Evolutionary conservation across 768 basidiomycete genomes (phyloP), one percentile per base, ranked within the genome.

Genomic region (Lepiota venenata): DNA sequence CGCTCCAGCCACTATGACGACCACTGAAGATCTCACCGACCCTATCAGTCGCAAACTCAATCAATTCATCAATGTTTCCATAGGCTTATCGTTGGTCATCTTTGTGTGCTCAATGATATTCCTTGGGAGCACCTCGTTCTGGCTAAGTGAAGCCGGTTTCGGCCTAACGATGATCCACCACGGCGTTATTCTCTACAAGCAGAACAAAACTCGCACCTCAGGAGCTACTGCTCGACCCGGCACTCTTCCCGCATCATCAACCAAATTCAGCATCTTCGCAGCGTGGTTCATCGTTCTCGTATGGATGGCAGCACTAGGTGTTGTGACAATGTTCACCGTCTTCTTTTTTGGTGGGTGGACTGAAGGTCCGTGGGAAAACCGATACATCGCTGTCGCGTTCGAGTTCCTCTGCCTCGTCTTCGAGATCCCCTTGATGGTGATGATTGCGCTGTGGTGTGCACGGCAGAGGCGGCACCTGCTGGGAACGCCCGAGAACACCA

Each of bases 371-470:
- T 50, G 50, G 50, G 40, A 42, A 14, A 29, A 9, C 10, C 14
- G n/a, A 15, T 50, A 27, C 40, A 41, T 50, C 32, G 20, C 50
- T 10, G 12, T 18, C n/a, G 2, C 36, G 7, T 16, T 50, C 15
- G 50, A 50, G 40, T 9, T 29, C 42, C 25, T 7, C 11, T 25
- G 21, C n/a, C 22, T 50, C 22, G 20, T 18, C 22, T 12, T 50
- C 14, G 50, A 50, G 21, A 20, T 35, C 9, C 39, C 50, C 8
- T 41, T 50, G 22, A 14, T 50, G 50, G 40, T 50, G 12, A 27
- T 42, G 14, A 42, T 50, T 29, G 50, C 50, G 3, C 22, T 50
- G 25, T 42, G 50, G 50, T 50, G 38, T 29, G 40, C 40, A 38
- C 22, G 29, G 21, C 40, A 50, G 40, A 41, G 50, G 29, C 22